These are phyloP conservation scores for Hypericum androsaemum DNA, from an alignment of 345 rosid genomes.

Conservation along the genomic window DNA sequence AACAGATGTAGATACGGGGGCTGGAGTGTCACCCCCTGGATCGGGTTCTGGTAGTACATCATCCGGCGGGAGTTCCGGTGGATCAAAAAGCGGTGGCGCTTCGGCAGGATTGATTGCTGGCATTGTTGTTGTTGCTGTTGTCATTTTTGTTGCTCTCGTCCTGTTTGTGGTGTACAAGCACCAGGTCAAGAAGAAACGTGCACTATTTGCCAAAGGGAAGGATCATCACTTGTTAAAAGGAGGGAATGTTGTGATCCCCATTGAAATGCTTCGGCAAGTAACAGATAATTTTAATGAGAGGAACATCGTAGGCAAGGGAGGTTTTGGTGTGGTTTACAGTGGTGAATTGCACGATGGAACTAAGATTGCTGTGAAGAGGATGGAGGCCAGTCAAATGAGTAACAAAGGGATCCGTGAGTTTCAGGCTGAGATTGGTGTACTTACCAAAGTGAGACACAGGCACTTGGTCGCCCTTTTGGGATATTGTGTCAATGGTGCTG, in stretches of 20 bases:
- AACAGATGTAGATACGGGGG: slow-evolving; percentile 17
- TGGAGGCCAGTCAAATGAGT: slow-evolving; percentile 14
- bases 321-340: slow-evolving; percentile 78
- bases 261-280: slow-evolving; percentile 60
- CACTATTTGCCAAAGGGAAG: too few species aligned
- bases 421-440: slow-evolving; percentile 21
- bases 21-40: too few species aligned
- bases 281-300: slow-evolving; percentile 60
- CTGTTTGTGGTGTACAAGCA: too few species aligned
- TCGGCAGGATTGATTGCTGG: too few species aligned
- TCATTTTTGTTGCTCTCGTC: too few species aligned
- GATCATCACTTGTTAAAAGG: slow-evolving; percentile 36
- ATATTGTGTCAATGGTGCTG: slow-evolving; percentile 22
- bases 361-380: slow-evolving; percentile 25
- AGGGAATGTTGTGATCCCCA: slow-evolving; percentile 53
- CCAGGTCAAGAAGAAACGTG: too few species aligned
- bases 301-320: slow-evolving; percentile 72
- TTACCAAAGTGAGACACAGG: slow-evolving; percentile 24
- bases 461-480: slow-evolving; percentile 32
- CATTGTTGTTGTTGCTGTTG: too few species aligned
- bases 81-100: too few species aligned
- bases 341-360: slow-evolving; percentile 84
- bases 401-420: slow-evolving; percentile 18
- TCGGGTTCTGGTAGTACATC: too few species aligned
- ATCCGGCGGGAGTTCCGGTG: too few species aligned